These are phyloP conservation scores for Glarea lozoyensis DNA, from an alignment of 495 filamentous ascomycete genomes.

Conservation along the genomic window DNA sequence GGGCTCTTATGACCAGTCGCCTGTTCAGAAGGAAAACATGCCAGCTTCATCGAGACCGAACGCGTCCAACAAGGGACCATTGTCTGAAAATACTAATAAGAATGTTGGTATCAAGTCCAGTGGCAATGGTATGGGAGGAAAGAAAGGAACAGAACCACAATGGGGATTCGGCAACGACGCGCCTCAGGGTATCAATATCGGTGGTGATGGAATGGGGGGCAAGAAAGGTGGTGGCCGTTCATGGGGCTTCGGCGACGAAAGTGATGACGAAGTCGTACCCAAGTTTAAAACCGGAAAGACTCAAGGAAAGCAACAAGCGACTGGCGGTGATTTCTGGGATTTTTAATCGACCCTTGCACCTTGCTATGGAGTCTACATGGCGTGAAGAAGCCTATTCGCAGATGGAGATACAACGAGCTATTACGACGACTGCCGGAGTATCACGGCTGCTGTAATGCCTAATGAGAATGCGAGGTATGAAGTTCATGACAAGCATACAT, in stretches of 20 bases:
- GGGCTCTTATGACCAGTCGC: conserved; percentile 53
- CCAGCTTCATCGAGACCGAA: conserved; percentile 16
- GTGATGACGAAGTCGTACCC: conserved; percentile 28
- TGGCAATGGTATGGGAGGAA: conserved; percentile 13
- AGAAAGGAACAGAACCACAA: background rate
- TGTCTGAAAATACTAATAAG: conserved; percentile 19
- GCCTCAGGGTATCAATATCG: conserved; percentile 45
- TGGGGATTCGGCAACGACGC: too few relatives aligned
- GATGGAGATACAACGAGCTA: too few relatives aligned
- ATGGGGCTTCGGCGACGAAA: conserved; percentile 55
- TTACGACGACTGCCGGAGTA: too few relatives aligned
- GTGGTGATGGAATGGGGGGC: conserved; percentile 69
- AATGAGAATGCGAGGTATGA: too few relatives aligned
- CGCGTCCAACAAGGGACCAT: conserved; percentile 18
- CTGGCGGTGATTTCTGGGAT: conserved; percentile 19
- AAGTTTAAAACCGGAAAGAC: conserved; percentile 18
- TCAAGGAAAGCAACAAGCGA: conserved; percentile 8
- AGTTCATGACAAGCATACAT: too few relatives aligned
- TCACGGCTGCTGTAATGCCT: too few relatives aligned
- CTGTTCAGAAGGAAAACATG: conserved; percentile 37
- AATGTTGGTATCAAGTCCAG: conserved; percentile 22
- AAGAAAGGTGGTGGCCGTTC: conserved; percentile 47
- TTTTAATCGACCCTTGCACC: too few relatives aligned
- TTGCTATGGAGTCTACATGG: too few relatives aligned
- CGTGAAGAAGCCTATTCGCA: too few relatives aligned